Evolutionary conservation across 257 asterid species (phyloP), one percentile per base, ranked within the genome.

Genomic region (Craterostigma plantagineum): DNA sequence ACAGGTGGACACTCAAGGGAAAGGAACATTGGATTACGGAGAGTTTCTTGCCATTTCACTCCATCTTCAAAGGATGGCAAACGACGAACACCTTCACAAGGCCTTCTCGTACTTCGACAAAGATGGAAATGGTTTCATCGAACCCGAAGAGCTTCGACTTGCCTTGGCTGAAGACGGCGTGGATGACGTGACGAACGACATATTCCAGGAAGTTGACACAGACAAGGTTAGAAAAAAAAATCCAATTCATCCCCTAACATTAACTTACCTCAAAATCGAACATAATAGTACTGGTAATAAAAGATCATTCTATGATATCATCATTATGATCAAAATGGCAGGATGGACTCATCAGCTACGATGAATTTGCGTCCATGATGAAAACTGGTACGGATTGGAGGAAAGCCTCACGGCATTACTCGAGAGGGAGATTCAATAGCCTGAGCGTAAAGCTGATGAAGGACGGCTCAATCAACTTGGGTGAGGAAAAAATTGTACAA

Each of bases 311-410:
- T n/a, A n/a, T n/a, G n/a, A n/a, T n/a, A n/a, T n/a, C n/a, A n/a
- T n/a, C n/a, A n/a, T n/a, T n/a, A n/a, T n/a, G n/a, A n/a, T n/a
- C n/a, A 23, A 23, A 23, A 23, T 2, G 2, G 30, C 30, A 39
- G 43, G 95, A 83, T 60, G 93, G 95, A 46, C 76, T 45, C 39
- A 83, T 83, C 47, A 76, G 95, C 78, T 83, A 71, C 33, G 91
- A 83, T 34, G 95, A 83, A 61, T 83, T 83, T 38, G 83, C 69
- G 44, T 92, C 92, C 45, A 83, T 83, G 95, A 82, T 81, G 94
- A 81, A 23, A 23, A 23, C 30, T 6, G 30, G 30, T 2, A 23
- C 30, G 30, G 30, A 23, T 23, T 23, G 30, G 94, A 81, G 94
- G 68, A 81, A 81, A 72, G 94, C 94, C 36, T 81, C 94, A 36